phyloP scores from a whole-genome alignment of 495 filamentous ascomycete species.

The Bacidia rubella region DNA sequence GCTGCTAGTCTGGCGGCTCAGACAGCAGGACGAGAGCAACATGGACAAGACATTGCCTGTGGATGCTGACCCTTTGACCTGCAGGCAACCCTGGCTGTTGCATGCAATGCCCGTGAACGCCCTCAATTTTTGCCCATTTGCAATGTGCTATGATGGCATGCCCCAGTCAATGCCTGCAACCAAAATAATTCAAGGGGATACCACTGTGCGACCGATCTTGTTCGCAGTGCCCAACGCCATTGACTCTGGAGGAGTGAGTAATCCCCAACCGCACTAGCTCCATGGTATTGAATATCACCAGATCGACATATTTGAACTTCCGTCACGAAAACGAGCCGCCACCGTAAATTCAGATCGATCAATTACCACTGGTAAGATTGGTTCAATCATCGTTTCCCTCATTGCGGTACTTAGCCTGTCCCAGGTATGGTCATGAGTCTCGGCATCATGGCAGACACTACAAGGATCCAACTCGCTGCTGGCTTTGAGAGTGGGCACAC shows the following conservation, averaged over 20 bases:
- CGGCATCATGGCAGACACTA: conserved; percentile 28
- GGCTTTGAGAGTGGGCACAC: conserved; percentile 82
- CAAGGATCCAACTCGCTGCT: conserved; percentile 41
- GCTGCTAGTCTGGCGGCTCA: conserved; percentile 71
- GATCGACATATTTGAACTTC: conserved; percentile 81
- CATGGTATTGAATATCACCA: conserved; percentile 15
- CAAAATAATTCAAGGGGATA: conserved; percentile 6
- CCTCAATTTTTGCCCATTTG: conserved; percentile 90
- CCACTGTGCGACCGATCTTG: conserved; percentile 28
- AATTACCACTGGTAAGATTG: conserved; percentile 39
- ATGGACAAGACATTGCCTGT: conserved; percentile 63
- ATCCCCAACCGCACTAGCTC: neutral
- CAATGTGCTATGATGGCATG: conserved; percentile 36
- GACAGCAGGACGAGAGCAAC: conserved; percentile 42
- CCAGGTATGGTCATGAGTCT: conserved; percentile 84
- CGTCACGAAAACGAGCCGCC: conserved; percentile 51
- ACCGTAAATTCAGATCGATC: conserved; percentile 45
- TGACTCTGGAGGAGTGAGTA: conserved; percentile 54
- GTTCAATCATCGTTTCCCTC: neutral
- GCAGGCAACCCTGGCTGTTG: conserved; percentile 66
- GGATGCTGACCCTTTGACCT: conserved; percentile 27
- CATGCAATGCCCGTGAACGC: conserved; percentile 78
- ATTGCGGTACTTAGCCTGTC: neutral
- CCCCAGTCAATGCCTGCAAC: conserved; percentile 2
- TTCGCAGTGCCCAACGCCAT: conserved; percentile 67